Evolutionary conservation across 2,329 filamentous ascomycete genomes (phyloP).

Genomic region (Elsinoe australis): DNA sequence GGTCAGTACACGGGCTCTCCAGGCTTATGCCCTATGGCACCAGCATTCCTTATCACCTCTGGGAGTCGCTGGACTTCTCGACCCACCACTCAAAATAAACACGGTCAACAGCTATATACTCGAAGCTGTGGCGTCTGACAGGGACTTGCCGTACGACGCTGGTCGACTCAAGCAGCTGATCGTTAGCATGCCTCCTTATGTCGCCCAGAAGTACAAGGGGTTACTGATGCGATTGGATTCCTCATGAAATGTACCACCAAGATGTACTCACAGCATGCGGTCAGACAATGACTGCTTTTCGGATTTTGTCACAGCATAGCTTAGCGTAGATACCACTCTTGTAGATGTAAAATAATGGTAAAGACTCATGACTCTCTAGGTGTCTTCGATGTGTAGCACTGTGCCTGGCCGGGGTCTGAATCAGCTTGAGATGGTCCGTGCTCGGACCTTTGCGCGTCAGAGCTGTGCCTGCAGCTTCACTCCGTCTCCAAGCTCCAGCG

Average conservation of each 20-base stretch:
- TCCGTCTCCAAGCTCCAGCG: not conserved
- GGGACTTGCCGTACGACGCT: slow-evolving; percentile 41
- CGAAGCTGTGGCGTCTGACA: slow-evolving; percentile 46
- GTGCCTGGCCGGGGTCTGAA: too few species aligned
- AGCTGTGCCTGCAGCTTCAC: slow-evolving; percentile 4
- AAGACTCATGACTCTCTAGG: too few species aligned
- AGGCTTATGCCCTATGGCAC: slow-evolving; percentile 60
- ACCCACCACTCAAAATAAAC: slow-evolving; percentile 49
- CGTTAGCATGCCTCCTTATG: slow-evolving; percentile 23
- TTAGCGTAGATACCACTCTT: slow-evolving; percentile 13
- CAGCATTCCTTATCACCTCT: slow-evolving; percentile 44
- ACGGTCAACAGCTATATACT: slow-evolving; percentile 56
- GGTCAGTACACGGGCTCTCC: slow-evolving; percentile 44
- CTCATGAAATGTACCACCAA: not conserved
- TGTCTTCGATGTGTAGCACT: too few species aligned
- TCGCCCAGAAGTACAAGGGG: slow-evolving; percentile 20
- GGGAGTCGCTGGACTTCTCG: slow-evolving; percentile 49
- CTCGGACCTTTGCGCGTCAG: slow-evolving; percentile 2
- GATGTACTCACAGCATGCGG: not conserved
- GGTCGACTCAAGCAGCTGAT: slow-evolving; percentile 24
- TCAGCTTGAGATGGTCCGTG: slow-evolving; percentile 8
- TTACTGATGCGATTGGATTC: slow-evolving; percentile 10
- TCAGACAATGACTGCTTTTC: not conserved
- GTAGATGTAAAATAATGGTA: not conserved
- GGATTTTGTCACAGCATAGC: too few species aligned